A percentile compares a stretch with the other conserved stretches of the same genome.
Conservation (phyloP, 2,329 filamentous ascomycete genomes). For the Plenodomus lindquistii region DNA sequence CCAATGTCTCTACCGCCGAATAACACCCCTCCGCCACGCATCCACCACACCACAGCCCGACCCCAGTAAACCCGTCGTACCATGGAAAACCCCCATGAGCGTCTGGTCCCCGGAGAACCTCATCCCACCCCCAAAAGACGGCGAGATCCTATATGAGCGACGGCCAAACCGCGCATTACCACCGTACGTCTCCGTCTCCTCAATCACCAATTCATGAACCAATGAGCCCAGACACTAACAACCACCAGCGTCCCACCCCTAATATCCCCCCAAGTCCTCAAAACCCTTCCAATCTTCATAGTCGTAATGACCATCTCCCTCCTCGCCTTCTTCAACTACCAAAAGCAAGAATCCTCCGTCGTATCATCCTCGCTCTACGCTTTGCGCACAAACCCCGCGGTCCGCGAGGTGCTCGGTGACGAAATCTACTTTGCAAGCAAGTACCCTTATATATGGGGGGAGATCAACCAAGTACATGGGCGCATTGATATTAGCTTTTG, state of each 20-base stretch:
- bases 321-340: slow-evolving; percentile 98
- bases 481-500: slow-evolving; percentile 84
- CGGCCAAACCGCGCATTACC: slow-evolving; percentile 40
- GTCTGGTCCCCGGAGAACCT: slow-evolving; percentile 44
- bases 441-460: slow-evolving; percentile 56
- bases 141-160: slow-evolving; percentile 39
- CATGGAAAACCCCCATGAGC: slow-evolving; percentile 45
- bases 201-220: neutral
- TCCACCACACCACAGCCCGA: slow-evolving; percentile 23
- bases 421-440: slow-evolving; percentile 56
- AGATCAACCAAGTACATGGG: slow-evolving; percentile 93
- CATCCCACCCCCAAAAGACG: slow-evolving; percentile 42
- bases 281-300: slow-evolving; percentile 80
- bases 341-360: slow-evolving; percentile 83
- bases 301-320: slow-evolving; percentile 70
- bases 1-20: slow-evolving; percentile 27
- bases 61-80: slow-evolving; percentile 31
- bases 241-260: slow-evolving; percentile 37
- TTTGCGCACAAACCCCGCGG: slow-evolving; percentile 75
- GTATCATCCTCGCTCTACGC: slow-evolving; percentile 89
- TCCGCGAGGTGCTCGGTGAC: slow-evolving; percentile 80
- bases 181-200: slow-evolving; percentile 26
- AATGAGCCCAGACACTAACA: slow-evolving; percentile 2
- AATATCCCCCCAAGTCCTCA: slow-evolving; percentile 42
- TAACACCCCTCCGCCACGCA: slow-evolving; percentile 22